A percentile compares a stretch with the other conserved stretches of the same genome.
These are phyloP conservation scores for Pezicula neosporulosa DNA, from an alignment of 2,329 filamentous ascomycete genomes.

Conservation along the genomic window DNA sequence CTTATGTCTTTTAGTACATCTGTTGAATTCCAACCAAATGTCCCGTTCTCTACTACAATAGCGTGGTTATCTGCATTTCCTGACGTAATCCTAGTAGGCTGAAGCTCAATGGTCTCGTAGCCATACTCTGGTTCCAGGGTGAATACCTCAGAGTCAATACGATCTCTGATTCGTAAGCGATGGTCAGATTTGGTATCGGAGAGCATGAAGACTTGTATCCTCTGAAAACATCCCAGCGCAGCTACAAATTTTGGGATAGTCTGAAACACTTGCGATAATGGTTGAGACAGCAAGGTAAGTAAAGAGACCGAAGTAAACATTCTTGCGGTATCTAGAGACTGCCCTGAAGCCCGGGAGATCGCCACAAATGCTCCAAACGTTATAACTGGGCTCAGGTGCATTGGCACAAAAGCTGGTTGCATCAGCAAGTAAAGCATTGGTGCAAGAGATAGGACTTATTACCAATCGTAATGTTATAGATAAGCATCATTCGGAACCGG, in stretches of 20 bases:
- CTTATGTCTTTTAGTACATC: neutral
- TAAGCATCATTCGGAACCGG: constrained; percentile 25
- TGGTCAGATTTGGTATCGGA: constrained; percentile 2
- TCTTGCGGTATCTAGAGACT: neutral
- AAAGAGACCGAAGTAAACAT: constrained; percentile 23
- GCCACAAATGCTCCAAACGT: neutral
- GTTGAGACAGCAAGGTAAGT: constrained; percentile 17
- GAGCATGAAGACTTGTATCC: constrained; percentile 23
- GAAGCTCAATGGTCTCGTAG: neutral
- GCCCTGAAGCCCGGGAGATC: neutral
- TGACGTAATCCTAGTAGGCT: neutral
- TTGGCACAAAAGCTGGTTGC: neutral
- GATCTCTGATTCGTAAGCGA: neutral
- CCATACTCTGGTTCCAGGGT: neutral
- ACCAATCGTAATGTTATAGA: neutral
- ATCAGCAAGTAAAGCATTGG: neutral
- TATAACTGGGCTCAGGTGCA: neutral
- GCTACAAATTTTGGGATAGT: constrained; percentile 14
- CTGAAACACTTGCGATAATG: constrained; percentile 16
- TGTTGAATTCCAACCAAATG: neutral
- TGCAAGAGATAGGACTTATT: neutral
- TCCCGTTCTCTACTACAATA: neutral
- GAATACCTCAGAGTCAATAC: neutral
- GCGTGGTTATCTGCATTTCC: neutral
- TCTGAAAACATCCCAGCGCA: constrained; percentile 15